These are phyloP conservation scores for Saccharomyces hybrid DNA, from an alignment of 1,139 yeast species.

Conservation along the genomic window DNA sequence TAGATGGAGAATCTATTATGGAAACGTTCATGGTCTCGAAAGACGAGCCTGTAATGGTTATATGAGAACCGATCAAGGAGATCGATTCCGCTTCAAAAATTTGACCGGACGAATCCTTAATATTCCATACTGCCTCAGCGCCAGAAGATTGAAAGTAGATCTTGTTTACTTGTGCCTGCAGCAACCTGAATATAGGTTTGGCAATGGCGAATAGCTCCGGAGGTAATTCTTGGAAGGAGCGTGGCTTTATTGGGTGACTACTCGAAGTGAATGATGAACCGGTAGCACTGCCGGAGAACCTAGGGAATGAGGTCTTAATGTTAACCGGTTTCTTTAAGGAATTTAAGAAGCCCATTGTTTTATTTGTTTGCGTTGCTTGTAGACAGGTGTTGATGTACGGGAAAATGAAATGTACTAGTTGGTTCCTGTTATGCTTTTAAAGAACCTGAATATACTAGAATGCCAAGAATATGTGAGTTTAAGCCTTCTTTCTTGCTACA, in stretches of 20 bases:
- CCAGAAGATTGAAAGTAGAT: conserved; percentile 11
- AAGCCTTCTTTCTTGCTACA: not conserved
- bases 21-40: not conserved
- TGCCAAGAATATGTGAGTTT: not conserved
- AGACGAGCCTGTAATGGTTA: not conserved
- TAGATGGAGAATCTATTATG: not conserved
- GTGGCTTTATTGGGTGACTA: not conserved
- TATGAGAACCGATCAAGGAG: not conserved
- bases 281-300: not conserved
- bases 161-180: conserved; percentile 14
- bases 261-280: not conserved
- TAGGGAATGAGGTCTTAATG: not conserved
- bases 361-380: not conserved
- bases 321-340: conserved; percentile 1
- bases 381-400: not conserved
- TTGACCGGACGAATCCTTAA: not conserved
- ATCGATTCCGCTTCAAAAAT: not conserved
- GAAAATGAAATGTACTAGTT: not conserved
- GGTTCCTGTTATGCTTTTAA: not conserved
- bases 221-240: conserved; percentile 13
- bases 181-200: conserved; percentile 15
- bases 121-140: not conserved
- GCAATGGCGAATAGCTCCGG: conserved; percentile 9
- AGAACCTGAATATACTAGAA: not conserved
- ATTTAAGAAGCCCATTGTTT: conserved; percentile 7